phyloP scores from a whole-genome alignment of 768 basidiomycete genomes.

The Pisolithus sp. region DNA sequence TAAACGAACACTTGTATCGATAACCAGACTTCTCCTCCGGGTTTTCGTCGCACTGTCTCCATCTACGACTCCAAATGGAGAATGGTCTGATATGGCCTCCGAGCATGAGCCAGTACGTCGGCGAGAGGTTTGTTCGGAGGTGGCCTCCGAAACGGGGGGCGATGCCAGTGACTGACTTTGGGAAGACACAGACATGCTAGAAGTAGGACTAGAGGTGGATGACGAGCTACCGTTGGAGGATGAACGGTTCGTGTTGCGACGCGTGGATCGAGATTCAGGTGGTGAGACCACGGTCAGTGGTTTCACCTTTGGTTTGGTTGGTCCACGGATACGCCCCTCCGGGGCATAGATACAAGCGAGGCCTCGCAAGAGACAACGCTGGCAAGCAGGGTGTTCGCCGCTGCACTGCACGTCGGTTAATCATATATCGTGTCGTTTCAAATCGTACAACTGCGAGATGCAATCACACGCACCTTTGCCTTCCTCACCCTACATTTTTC shows the following conservation, averaged over 20 bases:
- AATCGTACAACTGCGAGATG: background rate
- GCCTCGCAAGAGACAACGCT: conserved; percentile 54
- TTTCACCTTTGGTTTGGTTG: conserved; percentile 46
- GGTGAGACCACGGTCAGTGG: background rate
- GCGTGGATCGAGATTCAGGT: background rate
- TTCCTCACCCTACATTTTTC: conserved; percentile 69
- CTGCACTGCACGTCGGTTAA: conserved; percentile 43
- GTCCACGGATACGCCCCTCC: conserved; percentile 57
- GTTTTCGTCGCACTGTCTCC: background rate
- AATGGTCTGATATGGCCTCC: background rate
- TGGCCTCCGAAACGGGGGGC: background rate
- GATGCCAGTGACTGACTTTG: background rate
- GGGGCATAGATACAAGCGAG: conserved; percentile 61
- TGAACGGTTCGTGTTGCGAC: background rate
- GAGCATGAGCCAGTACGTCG: background rate
- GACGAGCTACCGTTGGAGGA: background rate
- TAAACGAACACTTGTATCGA: background rate
- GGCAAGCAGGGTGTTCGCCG: conserved; percentile 64
- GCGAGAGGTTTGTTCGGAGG: background rate
- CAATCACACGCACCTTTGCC: conserved; percentile 50
- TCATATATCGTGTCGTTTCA: background rate
- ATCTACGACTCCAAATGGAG: background rate
- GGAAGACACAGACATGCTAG: background rate
- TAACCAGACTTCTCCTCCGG: background rate
- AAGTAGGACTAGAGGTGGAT: background rate